phyloP scores from a whole-genome alignment of 2,329 filamentous ascomycete species.

The Sphaerulina musiva region DNA sequence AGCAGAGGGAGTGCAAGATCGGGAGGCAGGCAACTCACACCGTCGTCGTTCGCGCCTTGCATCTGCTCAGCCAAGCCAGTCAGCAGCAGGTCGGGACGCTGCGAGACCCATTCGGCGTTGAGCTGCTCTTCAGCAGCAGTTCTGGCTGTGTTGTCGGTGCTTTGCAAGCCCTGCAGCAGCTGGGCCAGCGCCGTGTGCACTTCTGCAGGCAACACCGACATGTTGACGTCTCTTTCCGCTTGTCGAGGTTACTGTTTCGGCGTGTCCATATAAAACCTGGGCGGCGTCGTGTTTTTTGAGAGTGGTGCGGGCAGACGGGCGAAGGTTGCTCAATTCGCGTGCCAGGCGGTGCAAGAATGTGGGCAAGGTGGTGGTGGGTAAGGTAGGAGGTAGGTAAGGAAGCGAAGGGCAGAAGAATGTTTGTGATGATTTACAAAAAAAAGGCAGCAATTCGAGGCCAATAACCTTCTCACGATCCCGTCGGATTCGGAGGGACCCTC shows the following conservation, averaged over 20 bases:
- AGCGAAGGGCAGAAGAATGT: too few relatives aligned
- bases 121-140: slow-evolving; percentile 84
- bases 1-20: too few relatives aligned
- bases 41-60: slow-evolving; percentile 64
- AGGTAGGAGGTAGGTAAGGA: too few relatives aligned
- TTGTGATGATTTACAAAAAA: too few relatives aligned
- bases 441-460: too few relatives aligned
- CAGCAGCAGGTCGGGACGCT: slow-evolving; percentile 76
- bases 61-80: slow-evolving; percentile 95
- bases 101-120: slow-evolving; percentile 79
- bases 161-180: slow-evolving; percentile 82
- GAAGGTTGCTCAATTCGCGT: too few relatives aligned
- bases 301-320: background rate
- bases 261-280: background rate
- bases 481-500: background rate
- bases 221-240: slow-evolving; percentile 15
- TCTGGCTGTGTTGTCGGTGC: slow-evolving; percentile 78
- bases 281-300: background rate
- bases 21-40: slow-evolving; percentile 48
- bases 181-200: slow-evolving; percentile 76
- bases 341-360: too few relatives aligned
- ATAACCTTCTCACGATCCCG: background rate
- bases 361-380: too few relatives aligned
- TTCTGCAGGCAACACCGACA: slow-evolving; percentile 74
- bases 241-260: background rate